Base-by-base conservation (phyloP, 495 filamentous ascomycete genomes). In the Rusavskia elegans region DNA sequence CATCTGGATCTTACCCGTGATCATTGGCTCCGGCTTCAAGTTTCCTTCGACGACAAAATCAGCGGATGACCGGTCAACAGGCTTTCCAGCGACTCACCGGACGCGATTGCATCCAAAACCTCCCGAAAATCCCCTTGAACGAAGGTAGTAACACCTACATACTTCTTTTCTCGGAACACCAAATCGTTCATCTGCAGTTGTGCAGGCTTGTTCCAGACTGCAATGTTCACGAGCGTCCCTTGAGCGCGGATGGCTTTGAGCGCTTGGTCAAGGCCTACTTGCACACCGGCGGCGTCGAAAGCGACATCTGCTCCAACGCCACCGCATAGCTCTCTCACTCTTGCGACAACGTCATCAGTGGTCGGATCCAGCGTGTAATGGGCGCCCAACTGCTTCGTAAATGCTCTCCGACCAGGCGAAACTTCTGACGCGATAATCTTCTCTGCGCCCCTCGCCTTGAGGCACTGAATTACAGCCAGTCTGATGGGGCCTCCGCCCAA, bases 401-500 rank as follows among this genome's bases (percentile, higher is more conserved):
- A 71, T 29, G 69, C 55, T 54, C 74, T 73, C 5, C 81, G 72
- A 20, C 62, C 62, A 0, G 64, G 56, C 17, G 68, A 67, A 13
- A 77, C 56, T 57, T 83, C 80, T 4, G 73, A 75, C 0, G 79
- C 74, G 45, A 82, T 75, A 48, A 81, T 78, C 14, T 70, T 69
- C 3, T 66, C 61, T 16, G 66, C 68, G 14, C 68, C 74, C 52
- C 64, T 71, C 0, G 72, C 68, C 45, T 65, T 69, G 4, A 84
- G 67, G 0, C 71, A 71, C 51, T 77, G 76, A n/a, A 82, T 67
- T 21, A 82, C 67, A 6, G 72, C 67, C n/a, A 84, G 65, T 6
- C 81, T 79, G 40, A 84, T 79, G 0, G 81, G 79, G 0, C 79
- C 81, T 3, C 71, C 78, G 19, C 81, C 81, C 9, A 82, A 58